Conservation (phyloP, 345 rosid species). For the Murraya paniculata region DNA sequence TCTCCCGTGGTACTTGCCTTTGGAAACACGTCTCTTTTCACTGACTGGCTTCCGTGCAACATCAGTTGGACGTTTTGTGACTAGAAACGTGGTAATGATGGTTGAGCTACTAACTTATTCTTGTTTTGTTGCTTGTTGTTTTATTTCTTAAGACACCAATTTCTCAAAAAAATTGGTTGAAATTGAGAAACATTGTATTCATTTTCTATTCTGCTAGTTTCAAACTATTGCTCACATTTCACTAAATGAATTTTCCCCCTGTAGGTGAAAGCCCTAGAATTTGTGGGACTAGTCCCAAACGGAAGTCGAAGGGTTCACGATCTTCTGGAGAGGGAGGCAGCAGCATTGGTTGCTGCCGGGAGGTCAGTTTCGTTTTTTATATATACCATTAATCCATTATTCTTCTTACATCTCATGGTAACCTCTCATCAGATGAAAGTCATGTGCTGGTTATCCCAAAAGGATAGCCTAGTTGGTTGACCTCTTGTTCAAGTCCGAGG, state of each 20-base stretch:
- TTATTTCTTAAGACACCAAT: not conserved
- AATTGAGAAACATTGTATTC: not conserved
- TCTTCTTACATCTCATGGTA: not conserved
- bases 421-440: not conserved
- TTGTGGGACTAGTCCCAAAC: constrained; percentile 78
- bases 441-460: too few species aligned
- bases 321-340: constrained; percentile 93
- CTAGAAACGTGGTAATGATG: constrained; percentile 73
- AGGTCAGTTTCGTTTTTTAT: constrained; percentile 47
- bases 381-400: not conserved
- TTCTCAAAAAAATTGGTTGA: not conserved
- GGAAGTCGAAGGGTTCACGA: constrained; percentile 91
- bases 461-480: too few species aligned
- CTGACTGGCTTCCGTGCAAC: constrained; percentile 79
- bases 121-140: too few species aligned
- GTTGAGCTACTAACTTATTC: not conserved
- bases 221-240: not conserved
- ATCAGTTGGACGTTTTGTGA: constrained; percentile 68
- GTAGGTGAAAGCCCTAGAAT: constrained; percentile 86
- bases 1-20: constrained; percentile 79
- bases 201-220: not conserved
- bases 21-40: constrained; percentile 74
- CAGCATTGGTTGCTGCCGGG: constrained; percentile 91
- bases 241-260: not conserved
- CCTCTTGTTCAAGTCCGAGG: too few species aligned